phyloP scores from a whole-genome alignment of 768 basidiomycete species.

The Gloeopeniophorella convolvens region DNA sequence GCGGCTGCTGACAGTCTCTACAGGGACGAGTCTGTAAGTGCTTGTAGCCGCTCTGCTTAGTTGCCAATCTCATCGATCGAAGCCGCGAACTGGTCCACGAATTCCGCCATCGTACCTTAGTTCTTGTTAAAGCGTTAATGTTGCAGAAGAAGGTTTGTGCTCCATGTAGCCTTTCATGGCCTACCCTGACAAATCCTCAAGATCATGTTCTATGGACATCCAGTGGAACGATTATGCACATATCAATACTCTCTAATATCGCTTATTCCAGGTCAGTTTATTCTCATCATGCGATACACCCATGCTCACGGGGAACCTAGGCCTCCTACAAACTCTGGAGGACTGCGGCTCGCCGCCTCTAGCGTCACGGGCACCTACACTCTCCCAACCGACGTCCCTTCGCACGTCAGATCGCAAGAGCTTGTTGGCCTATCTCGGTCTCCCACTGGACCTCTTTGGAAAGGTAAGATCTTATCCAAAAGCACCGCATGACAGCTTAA shows the following conservation, averaged over 20 bases:
- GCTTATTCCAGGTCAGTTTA: conserved; percentile 68
- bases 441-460: conserved; percentile 93
- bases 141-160: conserved; percentile 78
- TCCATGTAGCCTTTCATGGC: not conserved
- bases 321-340: conserved; percentile 80
- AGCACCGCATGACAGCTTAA: not conserved
- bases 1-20: conserved; percentile 13
- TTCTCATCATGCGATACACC: not conserved
- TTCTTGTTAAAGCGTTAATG: conserved; percentile 93
- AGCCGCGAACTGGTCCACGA: conserved; percentile 91
- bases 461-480: conserved; percentile 42
- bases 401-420: conserved; percentile 86
- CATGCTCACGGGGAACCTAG: conserved; percentile 34
- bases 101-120: conserved; percentile 85
- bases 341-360: conserved; percentile 89
- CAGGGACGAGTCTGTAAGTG: conserved; percentile 63
- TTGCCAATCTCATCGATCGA: not conserved
- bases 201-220: conserved; percentile 97
- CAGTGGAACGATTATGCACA: conserved; percentile 92
- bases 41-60: conserved; percentile 20
- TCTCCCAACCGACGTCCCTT: conserved; percentile 70
- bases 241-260: conserved; percentile 98
- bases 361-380: conserved; percentile 49
- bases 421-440: conserved; percentile 84
- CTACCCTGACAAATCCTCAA: conserved; percentile 28